Evolutionary conservation across 345 rosid species (phyloP).

Genomic region (Linum trigynum): DNA sequence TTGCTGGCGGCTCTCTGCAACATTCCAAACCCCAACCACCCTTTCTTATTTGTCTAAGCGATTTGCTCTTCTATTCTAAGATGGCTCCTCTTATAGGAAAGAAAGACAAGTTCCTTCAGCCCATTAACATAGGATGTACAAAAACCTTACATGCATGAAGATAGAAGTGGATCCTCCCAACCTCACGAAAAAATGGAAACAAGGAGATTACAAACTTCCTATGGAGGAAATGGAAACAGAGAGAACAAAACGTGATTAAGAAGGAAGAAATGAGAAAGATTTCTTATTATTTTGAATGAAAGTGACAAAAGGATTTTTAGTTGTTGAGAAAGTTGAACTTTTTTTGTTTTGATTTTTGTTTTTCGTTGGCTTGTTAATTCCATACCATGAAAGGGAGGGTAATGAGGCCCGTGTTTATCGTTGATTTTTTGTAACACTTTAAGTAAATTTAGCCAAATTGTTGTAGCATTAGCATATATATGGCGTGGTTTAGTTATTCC

Average conservation of each 20-base stretch:
- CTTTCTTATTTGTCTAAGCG: slow-evolving; percentile 7
- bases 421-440: background rate
- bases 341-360: too few species aligned
- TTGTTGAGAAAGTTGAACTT: too few species aligned
- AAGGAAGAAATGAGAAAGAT: background rate
- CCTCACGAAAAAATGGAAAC: background rate
- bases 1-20: slow-evolving; percentile 70
- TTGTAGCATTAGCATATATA: too few species aligned
- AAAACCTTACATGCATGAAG: too few species aligned
- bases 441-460: background rate
- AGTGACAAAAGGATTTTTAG: background rate
- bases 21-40: slow-evolving; percentile 17
- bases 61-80: background rate
- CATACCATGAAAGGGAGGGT: slow-evolving; percentile 6
- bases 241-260: background rate
- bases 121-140: background rate
- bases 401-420: slow-evolving; percentile 14
- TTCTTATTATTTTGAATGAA: background rate
- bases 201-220: background rate
- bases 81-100: too few species aligned
- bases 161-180: too few species aligned
- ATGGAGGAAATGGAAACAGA: background rate
- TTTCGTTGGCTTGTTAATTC: too few species aligned
- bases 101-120: background rate
- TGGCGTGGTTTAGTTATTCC: too few species aligned